A percentile compares a stretch with the other conserved stretches of the same genome.
Conservation (phyloP, 768 basidiomycete species). For the Calocera cornea region DNA sequence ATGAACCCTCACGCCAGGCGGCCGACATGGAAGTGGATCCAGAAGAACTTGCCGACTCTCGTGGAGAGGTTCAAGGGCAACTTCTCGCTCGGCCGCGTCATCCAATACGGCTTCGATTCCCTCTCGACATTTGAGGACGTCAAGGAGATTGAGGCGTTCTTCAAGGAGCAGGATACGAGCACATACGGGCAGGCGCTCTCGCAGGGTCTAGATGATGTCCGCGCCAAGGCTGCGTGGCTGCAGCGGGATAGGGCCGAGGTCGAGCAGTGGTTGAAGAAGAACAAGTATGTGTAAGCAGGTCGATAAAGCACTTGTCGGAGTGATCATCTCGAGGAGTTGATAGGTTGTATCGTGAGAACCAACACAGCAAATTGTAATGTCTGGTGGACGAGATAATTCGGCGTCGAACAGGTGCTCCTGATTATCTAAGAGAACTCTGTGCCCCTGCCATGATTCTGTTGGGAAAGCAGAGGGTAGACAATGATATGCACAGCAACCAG, state of each 20-base stretch:
- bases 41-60: slow-evolving; percentile 44
- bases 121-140: slow-evolving; percentile 58
- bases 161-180: slow-evolving; percentile 59
- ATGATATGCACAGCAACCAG: too few relatives aligned
- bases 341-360: background rate
- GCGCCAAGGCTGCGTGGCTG: slow-evolving; percentile 46
- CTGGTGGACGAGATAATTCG: too few relatives aligned
- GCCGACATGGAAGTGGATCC: slow-evolving; percentile 45
- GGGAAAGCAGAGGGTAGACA: too few relatives aligned
- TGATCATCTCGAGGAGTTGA: background rate
- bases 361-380: background rate
- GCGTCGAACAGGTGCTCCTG: too few relatives aligned
- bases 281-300: slow-evolving; percentile 34
- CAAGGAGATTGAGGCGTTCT: slow-evolving; percentile 51
- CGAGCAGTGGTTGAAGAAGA: slow-evolving; percentile 17
- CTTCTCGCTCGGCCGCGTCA: slow-evolving; percentile 40
- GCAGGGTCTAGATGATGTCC: slow-evolving; percentile 57
- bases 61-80: slow-evolving; percentile 13
- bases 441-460: too few relatives aligned
- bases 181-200: slow-evolving; percentile 52
- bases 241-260: slow-evolving; percentile 25
- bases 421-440: too few relatives aligned
- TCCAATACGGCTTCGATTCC: slow-evolving; percentile 32
- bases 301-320: too few relatives aligned
- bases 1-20: slow-evolving; percentile 44